These are phyloP conservation scores for Boletus edulis DNA, from an alignment of 768 basidiomycete species.

Conservation along the genomic window DNA sequence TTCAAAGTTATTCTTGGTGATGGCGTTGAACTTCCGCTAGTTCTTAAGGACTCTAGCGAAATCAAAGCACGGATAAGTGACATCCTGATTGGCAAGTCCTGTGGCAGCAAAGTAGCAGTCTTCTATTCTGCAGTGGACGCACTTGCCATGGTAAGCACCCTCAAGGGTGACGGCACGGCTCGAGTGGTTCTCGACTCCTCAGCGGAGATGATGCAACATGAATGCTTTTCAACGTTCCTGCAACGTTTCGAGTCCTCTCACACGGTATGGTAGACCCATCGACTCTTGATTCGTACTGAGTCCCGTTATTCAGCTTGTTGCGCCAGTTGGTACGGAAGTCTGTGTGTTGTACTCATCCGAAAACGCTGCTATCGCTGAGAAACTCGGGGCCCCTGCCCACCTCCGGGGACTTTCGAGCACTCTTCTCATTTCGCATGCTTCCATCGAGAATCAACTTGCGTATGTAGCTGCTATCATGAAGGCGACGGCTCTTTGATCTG, in stretches of 20 bases:
- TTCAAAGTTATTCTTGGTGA: slow-evolving; percentile 52
- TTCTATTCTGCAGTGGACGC: slow-evolving; percentile 55
- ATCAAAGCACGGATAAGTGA: slow-evolving; percentile 37
- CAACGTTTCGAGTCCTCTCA: slow-evolving; percentile 51
- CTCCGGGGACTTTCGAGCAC: slow-evolving; percentile 44
- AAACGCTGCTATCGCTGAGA: slow-evolving; percentile 43
- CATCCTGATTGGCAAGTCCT: slow-evolving; percentile 34
- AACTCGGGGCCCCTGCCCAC: slow-evolving; percentile 46
- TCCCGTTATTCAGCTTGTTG: slow-evolving; percentile 49
- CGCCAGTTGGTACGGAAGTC: slow-evolving; percentile 48
- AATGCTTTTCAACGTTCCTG: slow-evolving; percentile 48
- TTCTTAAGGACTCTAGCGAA: slow-evolving; percentile 40
- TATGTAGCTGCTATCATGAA: slow-evolving; percentile 54
- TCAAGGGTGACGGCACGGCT: slow-evolving; percentile 52
- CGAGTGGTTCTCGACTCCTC: slow-evolving; percentile 39
- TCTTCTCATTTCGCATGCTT: slow-evolving; percentile 53
- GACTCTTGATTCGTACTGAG: not conserved
- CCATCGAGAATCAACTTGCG: slow-evolving; percentile 56
- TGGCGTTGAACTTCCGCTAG: slow-evolving; percentile 48
- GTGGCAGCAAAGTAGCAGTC: slow-evolving; percentile 51
- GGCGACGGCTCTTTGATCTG: slow-evolving; percentile 17
- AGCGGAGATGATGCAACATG: slow-evolving; percentile 42
- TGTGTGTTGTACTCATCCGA: slow-evolving; percentile 59
- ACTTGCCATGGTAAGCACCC: slow-evolving; percentile 47
- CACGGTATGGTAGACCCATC: slow-evolving; percentile 40